Base-by-base conservation (phyloP, 2,329 filamentous ascomycete genomes). In the Pseudogymnoascus pannorum region DNA sequence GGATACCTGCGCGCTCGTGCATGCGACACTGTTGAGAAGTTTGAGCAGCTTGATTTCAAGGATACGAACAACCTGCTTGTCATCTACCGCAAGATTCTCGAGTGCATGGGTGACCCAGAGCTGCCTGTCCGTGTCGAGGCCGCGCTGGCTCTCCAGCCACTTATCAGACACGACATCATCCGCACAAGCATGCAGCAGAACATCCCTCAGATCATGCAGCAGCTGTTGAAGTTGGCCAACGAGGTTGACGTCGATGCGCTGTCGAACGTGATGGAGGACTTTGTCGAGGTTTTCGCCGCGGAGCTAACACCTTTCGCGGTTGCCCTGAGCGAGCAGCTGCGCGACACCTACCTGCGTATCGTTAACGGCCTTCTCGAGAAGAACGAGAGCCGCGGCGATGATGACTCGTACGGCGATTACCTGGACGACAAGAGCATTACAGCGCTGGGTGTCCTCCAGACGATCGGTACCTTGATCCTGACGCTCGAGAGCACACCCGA, bases 201-300 rank as follows among this genome's bases (percentile, higher is more conserved):
- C 73, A 99, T 99, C 67, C 92, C 94, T 14, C 95, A 96, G 70
- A 97, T 99, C 71, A 99, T 99, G 94, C 95, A 97, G 76, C 93
- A 99, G 75, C 82, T 99, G 12, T 81, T 99, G 60, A 97, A 97
- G 78, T 80, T 99, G 62, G 93, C 94, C 26, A 99, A 99, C 72
- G 94, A 99, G 76, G 94, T 95, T 62, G 94, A 99, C 72, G 93
- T 99, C 57, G 94, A 99, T 74, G 92, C 94, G 4, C 81, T 99
- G 40, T 93, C 94, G 20, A 97, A 97, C 71, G 94, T 99, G 38
- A 99, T 99, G 94, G 94, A 99, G 75, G 94, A 99, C 72, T 99
- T 99, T 72, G 94, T 99, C 51, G 94, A 99, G 75, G 92, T 97
- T 2, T 99, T 99, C 72, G 93, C 94, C n/a, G 84, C 91, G 2